Conservation (phyloP, 768 basidiomycete species). For the Mycena vulgaris region DNA sequence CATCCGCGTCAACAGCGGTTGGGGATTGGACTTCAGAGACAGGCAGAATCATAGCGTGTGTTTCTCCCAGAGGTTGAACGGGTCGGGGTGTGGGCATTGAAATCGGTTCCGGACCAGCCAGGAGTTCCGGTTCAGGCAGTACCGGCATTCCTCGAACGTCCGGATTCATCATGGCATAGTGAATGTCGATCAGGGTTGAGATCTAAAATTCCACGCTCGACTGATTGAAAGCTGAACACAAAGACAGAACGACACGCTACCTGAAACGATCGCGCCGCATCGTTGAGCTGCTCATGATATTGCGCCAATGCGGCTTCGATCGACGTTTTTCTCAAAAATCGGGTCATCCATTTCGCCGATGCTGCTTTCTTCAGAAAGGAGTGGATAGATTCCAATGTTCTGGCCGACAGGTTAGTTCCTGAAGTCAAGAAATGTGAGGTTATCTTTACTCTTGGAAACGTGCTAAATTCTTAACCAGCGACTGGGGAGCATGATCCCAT, state of each 20-base stretch:
- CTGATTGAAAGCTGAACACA: neutral
- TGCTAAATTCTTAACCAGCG: constrained; percentile 56
- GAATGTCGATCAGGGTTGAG: constrained; percentile 63
- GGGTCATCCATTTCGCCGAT: constrained; percentile 57
- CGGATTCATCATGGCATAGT: constrained; percentile 47
- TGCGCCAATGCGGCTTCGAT: constrained; percentile 58
- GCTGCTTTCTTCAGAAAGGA: constrained; percentile 57
- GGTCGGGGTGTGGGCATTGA: neutral
- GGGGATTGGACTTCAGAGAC: neutral
- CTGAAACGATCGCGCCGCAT: constrained; percentile 65
- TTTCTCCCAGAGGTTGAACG: neutral
- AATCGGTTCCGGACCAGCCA: neutral
- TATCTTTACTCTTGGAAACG: constrained; percentile 58
- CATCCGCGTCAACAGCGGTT: constrained; percentile 31
- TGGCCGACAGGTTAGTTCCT: constrained; percentile 36
- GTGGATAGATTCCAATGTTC: constrained; percentile 56
- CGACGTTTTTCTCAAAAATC: constrained; percentile 56
- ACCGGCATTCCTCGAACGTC: constrained; percentile 32
- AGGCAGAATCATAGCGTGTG: neutral
- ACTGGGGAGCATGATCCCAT: constrained; percentile 59
- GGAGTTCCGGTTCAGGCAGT: constrained; percentile 36
- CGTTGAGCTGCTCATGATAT: constrained; percentile 54
- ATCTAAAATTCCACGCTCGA: constrained; percentile 47
- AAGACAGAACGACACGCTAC: constrained; percentile 41
- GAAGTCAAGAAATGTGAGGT: neutral